Evolutionary conservation across 805 yeast genomes (phyloP).

Genomic region (Candida ipomoeae): DNA sequence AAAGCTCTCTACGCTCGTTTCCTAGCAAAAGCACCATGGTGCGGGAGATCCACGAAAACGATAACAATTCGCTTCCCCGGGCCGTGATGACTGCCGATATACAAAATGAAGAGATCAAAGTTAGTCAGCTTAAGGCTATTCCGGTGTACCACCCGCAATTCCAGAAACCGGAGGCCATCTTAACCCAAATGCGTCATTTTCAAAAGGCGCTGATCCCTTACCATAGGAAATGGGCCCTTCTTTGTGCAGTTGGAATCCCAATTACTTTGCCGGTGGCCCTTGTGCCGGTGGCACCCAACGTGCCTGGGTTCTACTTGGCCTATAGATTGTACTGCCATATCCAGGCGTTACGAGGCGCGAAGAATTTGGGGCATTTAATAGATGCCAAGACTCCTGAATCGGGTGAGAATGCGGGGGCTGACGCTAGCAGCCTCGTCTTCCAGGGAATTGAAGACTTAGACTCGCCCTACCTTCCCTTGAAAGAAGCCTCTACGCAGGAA

Average conservation of each 20-base stretch:
- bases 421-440: conserved; percentile 12
- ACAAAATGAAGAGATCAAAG: conserved; percentile 17
- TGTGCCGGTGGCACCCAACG: conserved; percentile 83
- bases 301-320: conserved; percentile 84
- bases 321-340: conserved; percentile 82
- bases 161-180: conserved; percentile 28
- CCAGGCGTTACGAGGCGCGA: conserved; percentile 72
- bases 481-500: conserved; percentile 19
- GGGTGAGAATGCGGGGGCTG: neutral
- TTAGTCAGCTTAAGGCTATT: conserved; percentile 33
- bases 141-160: conserved; percentile 38
- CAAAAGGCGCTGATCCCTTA: conserved; percentile 42
- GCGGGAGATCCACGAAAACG: conserved; percentile 40
- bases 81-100: conserved; percentile 16
- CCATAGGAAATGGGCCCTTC: conserved; percentile 54
- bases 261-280: conserved; percentile 74
- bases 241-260: conserved; percentile 63
- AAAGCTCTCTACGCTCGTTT: conserved; percentile 65
- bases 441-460: conserved; percentile 15
- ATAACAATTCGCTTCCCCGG: conserved; percentile 7
- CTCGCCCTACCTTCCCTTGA: conserved; percentile 6
- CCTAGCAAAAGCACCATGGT: conserved; percentile 65
- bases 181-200: conserved; percentile 40
- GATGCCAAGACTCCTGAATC: conserved; percentile 24
- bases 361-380: conserved; percentile 59